Evolutionary conservation across 495 filamentous ascomycete genomes (phyloP), one percentile per base, ranked within the genome.

Genomic region (Xylaria telfairii): DNA sequence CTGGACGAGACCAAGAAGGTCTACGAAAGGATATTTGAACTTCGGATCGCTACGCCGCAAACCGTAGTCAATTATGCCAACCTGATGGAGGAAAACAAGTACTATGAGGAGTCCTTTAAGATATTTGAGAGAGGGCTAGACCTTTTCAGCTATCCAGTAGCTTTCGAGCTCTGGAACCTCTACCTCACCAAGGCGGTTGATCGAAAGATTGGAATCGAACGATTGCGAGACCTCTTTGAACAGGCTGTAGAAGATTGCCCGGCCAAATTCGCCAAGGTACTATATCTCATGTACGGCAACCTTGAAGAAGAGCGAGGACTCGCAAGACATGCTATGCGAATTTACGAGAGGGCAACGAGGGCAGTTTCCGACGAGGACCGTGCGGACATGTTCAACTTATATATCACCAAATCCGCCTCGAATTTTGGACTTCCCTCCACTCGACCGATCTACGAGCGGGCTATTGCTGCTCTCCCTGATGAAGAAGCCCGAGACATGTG

Each of bases 1-100:
- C 82, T 98, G 4, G 95, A 98, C 12, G 95, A 98, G 81, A 98
- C 96, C 13, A 91, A 89, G 77, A 94, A 92, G 78, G 89, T 98
- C 19, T 99, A 99, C 80, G 96, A 98, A 73, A 86, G 96, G 61
- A 98, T 98, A 75, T 99, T 99, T 79, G 96, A 99, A 80, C 90
- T 99, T 47, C 92, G 96, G 49, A 98, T 99, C 77, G 96, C 96
- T 32, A 98, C 96, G 12, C 95, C 96, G 10, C 96, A 98, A 78
- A 99, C 96, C 0, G 94, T 99, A 8, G 96, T 97, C 81, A 99
- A 99, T 80, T 99, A 95, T 76, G 95, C 96, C 75, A 98, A 96
- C 80, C 88, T 99, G 2, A 82, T 99, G 67, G 96, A 98, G 78
- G 96, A 99, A 73, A 89, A 96, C 82, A 90, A 93, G 68, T 99